Evolutionary conservation across 805 yeast species (phyloP), one percentile per base, ranked within the genome.

Genomic region (Candida schatavii): DNA sequence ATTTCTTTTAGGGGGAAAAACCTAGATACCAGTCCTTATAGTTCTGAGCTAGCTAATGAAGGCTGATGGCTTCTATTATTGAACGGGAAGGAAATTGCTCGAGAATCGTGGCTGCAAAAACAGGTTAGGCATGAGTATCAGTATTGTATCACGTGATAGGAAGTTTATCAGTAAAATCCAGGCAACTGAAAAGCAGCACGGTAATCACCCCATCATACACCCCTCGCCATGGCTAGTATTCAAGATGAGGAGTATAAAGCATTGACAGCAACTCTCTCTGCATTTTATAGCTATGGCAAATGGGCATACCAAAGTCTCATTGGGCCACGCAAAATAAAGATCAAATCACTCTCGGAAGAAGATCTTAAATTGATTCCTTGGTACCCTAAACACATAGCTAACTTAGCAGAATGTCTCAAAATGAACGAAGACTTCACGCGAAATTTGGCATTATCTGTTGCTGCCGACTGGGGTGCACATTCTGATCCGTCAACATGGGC

Each of bases 401-500:
- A 68, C 18, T 42, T 81, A 20, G 62, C 59, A 27, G 61, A 62
- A 35, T 70, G 80, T 27, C 66, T 80, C 14, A 59, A 56, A 1
- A 55, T 65, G 30, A 82, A 81, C 51, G 66, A 63, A 19, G 48
- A 48, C 7, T 80, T 78, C 51, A 62, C 74, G 3, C 59, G 64
- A 33, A 45, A 55, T 1, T 55, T 81, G 37, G 79, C 83, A 0
- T 9, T 55, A 0, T 46, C 57, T 0, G 66, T 78, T 2, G 76
- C 81, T 3, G 45, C 46, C 0, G 68, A 64, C 36, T 81, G 85
- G 85, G 82, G 78, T 0, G 72, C 69, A 1, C 44, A 66, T 0
- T 25, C 59, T 0, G 56, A 59, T 33, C 72, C 75, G 0, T 27
- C 46, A 0, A 47, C 52, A 3, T 80, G 84, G 84, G 52, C 56